Base-by-base conservation (phyloP, 2,329 filamentous ascomycete genomes). In the Septoria linicola region DNA sequence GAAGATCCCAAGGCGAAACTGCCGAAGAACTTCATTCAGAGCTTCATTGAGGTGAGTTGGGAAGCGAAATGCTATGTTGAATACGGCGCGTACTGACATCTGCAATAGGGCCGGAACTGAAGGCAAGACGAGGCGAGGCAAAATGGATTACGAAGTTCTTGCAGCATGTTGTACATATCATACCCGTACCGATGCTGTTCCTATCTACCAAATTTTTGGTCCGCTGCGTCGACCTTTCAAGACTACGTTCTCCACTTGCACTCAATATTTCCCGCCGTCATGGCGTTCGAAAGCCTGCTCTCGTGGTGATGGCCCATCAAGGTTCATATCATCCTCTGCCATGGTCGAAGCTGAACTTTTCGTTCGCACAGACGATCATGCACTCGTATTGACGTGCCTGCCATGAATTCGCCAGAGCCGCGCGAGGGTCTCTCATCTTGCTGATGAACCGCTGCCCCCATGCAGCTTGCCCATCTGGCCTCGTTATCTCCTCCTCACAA, bases 21-120 rank as follows among this genome's bases (percentile, higher is more conserved):
- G 73, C 92, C 92, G 32, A 83, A 83, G 65, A 93, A 82, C 77
- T 99, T 99, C 76, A 95, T 99, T 76, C 81, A 84, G 63, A 89
- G 89, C 42, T 99, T 99, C 78, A 78, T 99, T 66, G 89, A 97
- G 88, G 93, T 91, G 76, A 70, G 82, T 50, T 27, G 14, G 25
- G 13, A 19, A 20, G 25, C 27, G 16, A 8, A 16, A 8, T 8
- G 4, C 2, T 7, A 34, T 11, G 10, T 13, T 16, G 8, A 19
- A 20, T 8, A 23, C 31, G 14, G 32, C 6, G 43, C 8, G 40
- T 17, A 41, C 49, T 55, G 40, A 58, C 42, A 41, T 13, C 10
- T 39, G 11, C 21, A 37, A 23, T 30, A 63, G 61, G 61, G 61
- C 34, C 59, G 61, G 46, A 63, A 63, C 53, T 63, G 51, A 59